These are phyloP conservation scores for Amaranthus cruentus DNA, from an alignment of 148 eudicot genomes.

Conservation along the genomic window DNA sequence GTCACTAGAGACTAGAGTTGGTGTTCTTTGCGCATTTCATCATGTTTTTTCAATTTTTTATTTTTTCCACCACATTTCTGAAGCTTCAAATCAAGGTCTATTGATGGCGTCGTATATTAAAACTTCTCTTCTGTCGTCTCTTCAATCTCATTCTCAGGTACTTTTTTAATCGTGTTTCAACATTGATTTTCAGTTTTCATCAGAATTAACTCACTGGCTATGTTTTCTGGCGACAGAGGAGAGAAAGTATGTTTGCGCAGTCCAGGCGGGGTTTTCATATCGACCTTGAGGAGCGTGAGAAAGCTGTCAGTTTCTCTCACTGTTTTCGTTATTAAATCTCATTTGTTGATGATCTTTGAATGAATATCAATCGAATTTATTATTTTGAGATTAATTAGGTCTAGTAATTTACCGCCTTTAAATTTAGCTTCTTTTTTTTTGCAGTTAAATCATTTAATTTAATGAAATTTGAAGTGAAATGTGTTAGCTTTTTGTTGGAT, in stretches of 20 bases:
- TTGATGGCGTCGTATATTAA: constrained; percentile 64
- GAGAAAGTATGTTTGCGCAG: constrained; percentile 32
- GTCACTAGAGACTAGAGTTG: too few relatives aligned
- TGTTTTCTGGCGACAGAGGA: constrained; percentile 24
- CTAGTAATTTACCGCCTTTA: not conserved
- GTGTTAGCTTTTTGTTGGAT: not conserved
- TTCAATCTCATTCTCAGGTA: constrained; percentile 62
- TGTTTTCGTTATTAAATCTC: constrained; percentile 1
- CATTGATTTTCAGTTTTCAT: not conserved
- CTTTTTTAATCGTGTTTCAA: not conserved
- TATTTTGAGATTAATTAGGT: not conserved
- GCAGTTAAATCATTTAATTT: not conserved
- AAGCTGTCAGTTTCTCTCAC: constrained; percentile 49
- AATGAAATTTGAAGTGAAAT: not conserved
- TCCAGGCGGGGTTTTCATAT: constrained; percentile 52
- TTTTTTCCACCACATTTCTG: not conserved
- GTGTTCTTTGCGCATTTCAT: too few relatives aligned
- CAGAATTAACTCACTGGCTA: not conserved
- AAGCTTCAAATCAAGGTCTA: constrained; percentile 7
- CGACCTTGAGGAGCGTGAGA: constrained; percentile 78
- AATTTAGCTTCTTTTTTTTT: not conserved
- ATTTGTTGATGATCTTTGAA: not conserved
- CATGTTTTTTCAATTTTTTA: not conserved
- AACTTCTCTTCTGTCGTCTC: constrained; percentile 37
- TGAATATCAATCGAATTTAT: not conserved